Evolutionary conservation across 164 flowering plant species (phyloP).

Genomic region (Malania oleifera): DNA sequence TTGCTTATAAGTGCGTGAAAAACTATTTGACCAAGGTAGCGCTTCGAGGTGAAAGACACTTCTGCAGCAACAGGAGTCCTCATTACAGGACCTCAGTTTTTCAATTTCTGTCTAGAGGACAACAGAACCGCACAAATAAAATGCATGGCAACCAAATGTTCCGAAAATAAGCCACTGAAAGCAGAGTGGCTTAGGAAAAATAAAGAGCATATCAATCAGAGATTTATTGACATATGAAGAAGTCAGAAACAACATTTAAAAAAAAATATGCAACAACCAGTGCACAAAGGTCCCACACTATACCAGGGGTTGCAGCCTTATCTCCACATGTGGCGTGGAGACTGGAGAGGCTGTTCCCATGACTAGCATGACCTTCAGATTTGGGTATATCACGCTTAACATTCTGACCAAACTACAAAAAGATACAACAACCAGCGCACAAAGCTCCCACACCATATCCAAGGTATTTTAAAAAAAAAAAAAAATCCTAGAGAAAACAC

Average conservation of each 20-base stretch:
- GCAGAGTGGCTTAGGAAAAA: not conserved
- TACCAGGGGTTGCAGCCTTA: too few species aligned
- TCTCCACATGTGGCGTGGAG: too few species aligned
- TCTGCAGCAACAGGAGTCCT: slow-evolving; percentile 67
- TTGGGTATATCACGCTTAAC: too few species aligned
- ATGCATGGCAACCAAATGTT: not conserved
- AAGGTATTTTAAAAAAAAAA: not conserved
- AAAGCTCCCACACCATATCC: not conserved
- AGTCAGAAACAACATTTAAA: too few species aligned
- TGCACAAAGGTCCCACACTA: too few species aligned
- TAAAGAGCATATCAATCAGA: too few species aligned
- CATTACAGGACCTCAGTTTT: slow-evolving; percentile 42
- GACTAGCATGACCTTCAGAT: too few species aligned
- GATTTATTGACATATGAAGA: too few species aligned
- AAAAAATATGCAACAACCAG: too few species aligned
- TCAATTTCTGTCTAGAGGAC: slow-evolving; percentile 40
- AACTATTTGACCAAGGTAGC: slow-evolving; percentile 58
- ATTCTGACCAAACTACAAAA: too few species aligned
- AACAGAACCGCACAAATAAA: not conserved
- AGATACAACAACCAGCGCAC: too few species aligned
- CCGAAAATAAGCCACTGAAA: slow-evolving; percentile 1
- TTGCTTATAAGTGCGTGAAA: slow-evolving; percentile 57
- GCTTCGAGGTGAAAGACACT: slow-evolving; percentile 30
- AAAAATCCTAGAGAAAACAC: not conserved
- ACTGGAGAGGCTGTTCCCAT: too few species aligned